phyloP scores from a whole-genome alignment of 257 asterid genomes.

The Parsonsia alboflavescens region DNA sequence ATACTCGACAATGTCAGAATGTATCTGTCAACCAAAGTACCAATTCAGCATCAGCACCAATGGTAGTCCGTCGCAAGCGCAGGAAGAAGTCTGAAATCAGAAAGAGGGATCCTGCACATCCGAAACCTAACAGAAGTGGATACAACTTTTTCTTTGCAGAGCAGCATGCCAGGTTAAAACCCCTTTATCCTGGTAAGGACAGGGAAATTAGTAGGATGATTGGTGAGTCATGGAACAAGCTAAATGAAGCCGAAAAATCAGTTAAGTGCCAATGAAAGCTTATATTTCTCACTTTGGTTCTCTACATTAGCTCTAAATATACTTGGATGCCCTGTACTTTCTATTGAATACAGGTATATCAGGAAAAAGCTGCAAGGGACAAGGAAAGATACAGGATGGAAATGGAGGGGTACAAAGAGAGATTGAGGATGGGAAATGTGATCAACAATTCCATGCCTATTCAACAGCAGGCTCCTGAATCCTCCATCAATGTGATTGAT shows the following conservation, averaged over 20 bases:
- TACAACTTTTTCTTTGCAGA: constrained; percentile 90
- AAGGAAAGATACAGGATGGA: constrained; percentile 73
- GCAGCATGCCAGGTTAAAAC: constrained; percentile 73
- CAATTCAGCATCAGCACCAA: constrained; percentile 26
- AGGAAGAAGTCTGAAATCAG: constrained; percentile 68
- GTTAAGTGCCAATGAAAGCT: constrained; percentile 33
- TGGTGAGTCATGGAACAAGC: constrained; percentile 80
- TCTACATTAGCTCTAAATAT: neutral
- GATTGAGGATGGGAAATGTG: constrained; percentile 36
- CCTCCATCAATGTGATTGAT: constrained; percentile 19
- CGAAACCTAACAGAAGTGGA: constrained; percentile 87
- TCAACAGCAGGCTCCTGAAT: constrained; percentile 27
- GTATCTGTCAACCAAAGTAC: constrained; percentile 14
- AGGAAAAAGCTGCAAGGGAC: constrained; percentile 67
- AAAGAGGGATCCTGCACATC: constrained; percentile 80
- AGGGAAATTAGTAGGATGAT: constrained; percentile 79
- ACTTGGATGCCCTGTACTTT: neutral
- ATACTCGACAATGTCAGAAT: constrained; percentile 15
- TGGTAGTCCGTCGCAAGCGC: constrained; percentile 47
- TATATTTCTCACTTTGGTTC: too few species aligned
- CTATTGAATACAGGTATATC: constrained; percentile 49
- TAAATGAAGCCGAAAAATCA: constrained; percentile 53
- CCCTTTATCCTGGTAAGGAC: constrained; percentile 60
- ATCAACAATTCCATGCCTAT: constrained; percentile 11
- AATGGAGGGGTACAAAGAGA: constrained; percentile 60